phyloP scores from a whole-genome alignment of 768 basidiomycete species.

The Agaricus bisporus region DNA sequence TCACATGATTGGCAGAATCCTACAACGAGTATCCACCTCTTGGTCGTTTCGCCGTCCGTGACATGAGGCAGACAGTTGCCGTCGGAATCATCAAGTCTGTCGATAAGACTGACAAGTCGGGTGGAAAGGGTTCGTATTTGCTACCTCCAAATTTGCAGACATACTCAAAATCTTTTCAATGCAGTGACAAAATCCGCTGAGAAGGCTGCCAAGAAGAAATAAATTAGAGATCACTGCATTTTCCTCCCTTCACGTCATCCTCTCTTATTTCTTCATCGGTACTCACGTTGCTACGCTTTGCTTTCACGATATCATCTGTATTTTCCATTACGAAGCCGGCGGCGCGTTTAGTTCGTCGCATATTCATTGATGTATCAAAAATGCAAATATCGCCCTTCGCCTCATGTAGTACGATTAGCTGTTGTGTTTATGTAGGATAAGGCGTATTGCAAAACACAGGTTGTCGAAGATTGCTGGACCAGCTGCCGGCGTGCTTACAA shows the following conservation, averaged over 20 bases:
- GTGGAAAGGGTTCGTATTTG: constrained; percentile 68
- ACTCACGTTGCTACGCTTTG: constrained; percentile 26
- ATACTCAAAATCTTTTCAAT: constrained; percentile 5
- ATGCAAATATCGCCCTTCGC: constrained; percentile 10
- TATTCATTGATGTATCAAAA: constrained; percentile 15
- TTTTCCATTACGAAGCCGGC: constrained; percentile 29
- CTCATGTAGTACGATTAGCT: constrained; percentile 18
- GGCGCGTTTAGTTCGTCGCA: constrained; percentile 16
- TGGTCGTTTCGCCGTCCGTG: constrained; percentile 98
- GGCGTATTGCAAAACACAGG: constrained; percentile 11
- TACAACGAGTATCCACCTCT: constrained; percentile 99
- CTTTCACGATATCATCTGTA: constrained; percentile 37
- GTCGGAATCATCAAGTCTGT: constrained; percentile 99
- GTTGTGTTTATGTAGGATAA: constrained; percentile 14
- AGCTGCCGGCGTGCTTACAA: too few relatives aligned
- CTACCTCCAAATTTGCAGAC: background rate
- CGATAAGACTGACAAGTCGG: constrained; percentile 86
- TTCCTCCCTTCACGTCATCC: constrained; percentile 33
- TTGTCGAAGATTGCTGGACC: background rate
- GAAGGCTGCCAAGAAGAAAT: constrained; percentile 96
- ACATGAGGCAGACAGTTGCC: constrained; percentile 99
- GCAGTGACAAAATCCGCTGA: constrained; percentile 91
- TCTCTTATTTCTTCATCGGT: constrained; percentile 37
- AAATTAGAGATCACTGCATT: constrained; percentile 73
- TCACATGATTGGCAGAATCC: constrained; percentile 39